Conservation (phyloP, 2,329 filamentous ascomycete genomes). For the Epichloe sp. region DNA sequence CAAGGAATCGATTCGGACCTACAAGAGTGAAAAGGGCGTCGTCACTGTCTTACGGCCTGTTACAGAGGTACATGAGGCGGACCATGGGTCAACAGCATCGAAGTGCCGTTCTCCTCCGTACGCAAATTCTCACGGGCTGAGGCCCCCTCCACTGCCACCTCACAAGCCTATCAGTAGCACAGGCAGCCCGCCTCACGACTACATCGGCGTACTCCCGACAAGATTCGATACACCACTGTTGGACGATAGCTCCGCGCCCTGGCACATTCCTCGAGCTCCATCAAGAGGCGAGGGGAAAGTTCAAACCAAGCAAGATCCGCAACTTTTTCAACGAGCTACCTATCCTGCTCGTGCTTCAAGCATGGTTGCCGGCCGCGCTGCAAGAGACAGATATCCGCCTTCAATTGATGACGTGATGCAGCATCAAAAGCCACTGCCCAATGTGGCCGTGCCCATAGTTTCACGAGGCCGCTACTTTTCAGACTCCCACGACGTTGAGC, state of each 20-base stretch:
- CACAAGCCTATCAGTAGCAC: conserved; percentile 8
- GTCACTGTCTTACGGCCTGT: conserved; percentile 23
- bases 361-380: conserved; percentile 9
- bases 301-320: neutral
- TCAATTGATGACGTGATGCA: conserved; percentile 13
- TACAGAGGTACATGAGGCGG: conserved; percentile 12
- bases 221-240: conserved; percentile 10
- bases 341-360: conserved; percentile 16
- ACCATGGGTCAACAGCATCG: neutral
- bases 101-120: neutral
- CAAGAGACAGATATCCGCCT: conserved; percentile 2
- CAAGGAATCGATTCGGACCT: conserved; percentile 15
- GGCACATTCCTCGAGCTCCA: conserved; percentile 4
- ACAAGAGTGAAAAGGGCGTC: conserved; percentile 22
- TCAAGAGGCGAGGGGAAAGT: conserved; percentile 1
- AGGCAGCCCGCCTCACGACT: conserved; percentile 9
- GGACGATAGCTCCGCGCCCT: conserved; percentile 10
- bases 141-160: neutral
- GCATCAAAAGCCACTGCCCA: conserved; percentile 1
- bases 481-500: neutral
- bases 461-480: neutral
- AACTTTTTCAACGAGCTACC: conserved; percentile 7
- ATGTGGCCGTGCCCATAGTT: neutral
- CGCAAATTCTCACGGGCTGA: conserved; percentile 2
- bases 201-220: conserved; percentile 12